Percentiles rank a stretch among this genome's conserved stretches.
Conservation (phyloP, 305 asterid species). For the Fraxinus sp. region DNA sequence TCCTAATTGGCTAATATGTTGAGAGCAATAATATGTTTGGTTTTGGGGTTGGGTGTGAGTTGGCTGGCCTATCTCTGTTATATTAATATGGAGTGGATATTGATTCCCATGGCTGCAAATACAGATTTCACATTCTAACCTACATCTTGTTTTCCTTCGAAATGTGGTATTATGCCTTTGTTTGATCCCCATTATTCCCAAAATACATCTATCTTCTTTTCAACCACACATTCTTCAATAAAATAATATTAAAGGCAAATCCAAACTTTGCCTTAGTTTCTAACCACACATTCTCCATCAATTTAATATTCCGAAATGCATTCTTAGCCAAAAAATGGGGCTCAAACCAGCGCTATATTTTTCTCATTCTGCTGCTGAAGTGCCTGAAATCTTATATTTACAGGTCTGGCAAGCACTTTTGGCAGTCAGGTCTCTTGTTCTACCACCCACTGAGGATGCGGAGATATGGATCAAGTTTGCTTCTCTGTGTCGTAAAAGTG, state of each 20-base stretch:
- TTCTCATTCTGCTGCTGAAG: constrained; percentile 11
- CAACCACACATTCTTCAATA: too few species aligned
- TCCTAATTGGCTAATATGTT: not conserved
- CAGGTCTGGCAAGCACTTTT: constrained; percentile 96
- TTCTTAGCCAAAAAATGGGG: too few species aligned
- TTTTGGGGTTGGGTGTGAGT: not conserved
- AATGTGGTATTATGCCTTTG: not conserved
- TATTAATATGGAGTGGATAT: not conserved
- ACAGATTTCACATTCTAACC: constrained; percentile 16
- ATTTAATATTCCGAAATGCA: too few species aligned
- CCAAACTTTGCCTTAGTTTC: too few species aligned
- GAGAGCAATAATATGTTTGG: not conserved
- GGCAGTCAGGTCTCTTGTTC: constrained; percentile 87
- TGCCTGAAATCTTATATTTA: constrained; percentile 22
- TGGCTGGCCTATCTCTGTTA: not conserved
- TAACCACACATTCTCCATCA: too few species aligned
- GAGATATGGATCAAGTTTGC: constrained; percentile 99
- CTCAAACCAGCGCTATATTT: not conserved
- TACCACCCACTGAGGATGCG: constrained; percentile 97
- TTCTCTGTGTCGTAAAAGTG: constrained; percentile 93
- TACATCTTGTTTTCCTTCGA: constrained; percentile 16
- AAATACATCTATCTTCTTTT: too few species aligned
- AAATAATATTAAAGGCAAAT: too few species aligned
- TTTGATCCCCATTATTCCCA: too few species aligned
- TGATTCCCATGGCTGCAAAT: constrained; percentile 8